Percentiles rank a stretch among this genome's conserved stretches.
These are phyloP conservation scores for Pseudogymnoascus destructans DNA, from an alignment of 2,329 filamentous ascomycete species.

Conservation along the genomic window DNA sequence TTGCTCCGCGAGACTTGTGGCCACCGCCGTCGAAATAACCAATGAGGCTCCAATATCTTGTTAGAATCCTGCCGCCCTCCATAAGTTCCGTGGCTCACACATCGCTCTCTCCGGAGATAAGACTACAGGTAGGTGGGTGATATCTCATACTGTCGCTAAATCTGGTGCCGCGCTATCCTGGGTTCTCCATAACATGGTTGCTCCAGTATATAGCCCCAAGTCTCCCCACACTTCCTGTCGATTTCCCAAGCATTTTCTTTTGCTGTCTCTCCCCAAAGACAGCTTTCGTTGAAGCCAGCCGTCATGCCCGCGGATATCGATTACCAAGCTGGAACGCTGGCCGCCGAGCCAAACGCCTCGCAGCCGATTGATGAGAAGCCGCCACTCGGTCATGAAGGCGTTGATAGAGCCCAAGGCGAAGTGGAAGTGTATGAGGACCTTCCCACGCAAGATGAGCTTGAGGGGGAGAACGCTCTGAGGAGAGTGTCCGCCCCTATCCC, in stretches of 20 bases:
- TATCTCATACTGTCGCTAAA: slow-evolving; percentile 5
- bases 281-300: slow-evolving; percentile 4
- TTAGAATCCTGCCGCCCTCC: neutral
- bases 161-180: neutral
- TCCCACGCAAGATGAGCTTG: slow-evolving; percentile 12
- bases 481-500: slow-evolving; percentile 17
- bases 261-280: slow-evolving; percentile 2
- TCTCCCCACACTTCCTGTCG: neutral
- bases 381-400: neutral
- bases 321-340: neutral
- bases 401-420: neutral
- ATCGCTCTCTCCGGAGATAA: neutral
- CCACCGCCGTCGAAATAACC: slow-evolving; percentile 1
- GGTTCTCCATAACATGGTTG: neutral
- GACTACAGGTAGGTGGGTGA: neutral
- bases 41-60: slow-evolving; percentile 1
- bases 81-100: neutral
- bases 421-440: slow-evolving; percentile 4
- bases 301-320: neutral
- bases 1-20: slow-evolving; percentile 3
- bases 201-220: slow-evolving; percentile 9
- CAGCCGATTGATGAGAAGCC: slow-evolving; percentile 2
- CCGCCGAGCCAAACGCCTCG: neutral
- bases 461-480: slow-evolving; percentile 6
- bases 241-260: neutral